Evolutionary conservation across 495 filamentous ascomycete species (phyloP).

Genomic region (Xylaria venustula): DNA sequence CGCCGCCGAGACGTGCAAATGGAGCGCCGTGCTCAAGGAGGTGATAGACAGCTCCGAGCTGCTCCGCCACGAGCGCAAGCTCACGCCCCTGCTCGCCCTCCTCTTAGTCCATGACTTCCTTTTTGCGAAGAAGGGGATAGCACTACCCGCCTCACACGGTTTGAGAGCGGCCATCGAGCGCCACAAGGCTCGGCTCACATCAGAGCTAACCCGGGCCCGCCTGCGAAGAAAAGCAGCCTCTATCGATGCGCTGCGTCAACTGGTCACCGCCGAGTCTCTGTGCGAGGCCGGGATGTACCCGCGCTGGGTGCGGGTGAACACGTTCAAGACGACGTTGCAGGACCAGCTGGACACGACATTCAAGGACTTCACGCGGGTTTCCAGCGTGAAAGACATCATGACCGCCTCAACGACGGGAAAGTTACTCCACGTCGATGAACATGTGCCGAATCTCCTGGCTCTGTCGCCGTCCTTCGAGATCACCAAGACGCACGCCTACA

Average conservation of each 20-base stretch:
- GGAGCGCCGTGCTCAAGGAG: conserved; percentile 80
- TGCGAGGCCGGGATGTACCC: conserved; percentile 52
- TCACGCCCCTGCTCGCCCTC: conserved; percentile 76
- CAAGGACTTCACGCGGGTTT: conserved; percentile 49
- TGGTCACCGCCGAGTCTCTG: conserved; percentile 46
- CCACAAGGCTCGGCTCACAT: conserved; percentile 76
- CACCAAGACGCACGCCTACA: conserved; percentile 67
- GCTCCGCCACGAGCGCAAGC: conserved; percentile 75
- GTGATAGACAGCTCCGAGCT: conserved; percentile 76
- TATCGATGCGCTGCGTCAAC: conserved; percentile 59
- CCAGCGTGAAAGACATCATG: conserved; percentile 46
- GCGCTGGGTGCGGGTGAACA: conserved; percentile 88
- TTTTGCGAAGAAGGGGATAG: conserved; percentile 74
- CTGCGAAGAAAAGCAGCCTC: conserved; percentile 67
- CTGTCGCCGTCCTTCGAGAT: conserved; percentile 68
- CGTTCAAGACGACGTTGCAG: conserved; percentile 65
- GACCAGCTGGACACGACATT: conserved; percentile 71
- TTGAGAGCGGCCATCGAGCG: conserved; percentile 69
- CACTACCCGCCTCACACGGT: conserved; percentile 72
- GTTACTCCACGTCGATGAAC: conserved; percentile 60
- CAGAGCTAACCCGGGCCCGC: conserved; percentile 78
- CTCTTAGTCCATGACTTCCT: conserved; percentile 86
- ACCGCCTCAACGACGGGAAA: conserved; percentile 16
- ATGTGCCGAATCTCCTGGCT: conserved; percentile 82
- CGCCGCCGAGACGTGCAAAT: conserved; percentile 81